A percentile compares a stretch with the other conserved stretches of the same genome.
Conservation (phyloP, 2,329 filamentous ascomycete genomes). For the Cercospora nicotianae region DNA sequence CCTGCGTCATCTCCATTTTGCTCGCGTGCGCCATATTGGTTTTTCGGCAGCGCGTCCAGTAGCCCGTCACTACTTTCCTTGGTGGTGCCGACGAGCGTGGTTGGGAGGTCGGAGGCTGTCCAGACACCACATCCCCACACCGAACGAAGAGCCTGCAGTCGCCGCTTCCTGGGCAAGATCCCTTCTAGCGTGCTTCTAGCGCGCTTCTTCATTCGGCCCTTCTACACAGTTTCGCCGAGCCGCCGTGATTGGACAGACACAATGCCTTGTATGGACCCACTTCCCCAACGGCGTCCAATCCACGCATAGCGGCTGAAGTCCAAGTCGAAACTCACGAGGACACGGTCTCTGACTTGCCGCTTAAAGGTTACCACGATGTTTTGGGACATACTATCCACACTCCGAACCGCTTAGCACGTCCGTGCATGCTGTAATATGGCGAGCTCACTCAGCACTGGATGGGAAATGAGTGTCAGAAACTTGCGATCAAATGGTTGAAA, state of each 20-base stretch:
- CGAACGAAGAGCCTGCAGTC: conserved; percentile 3
- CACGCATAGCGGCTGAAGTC: not conserved
- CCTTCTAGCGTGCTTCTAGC: conserved; percentile 12
- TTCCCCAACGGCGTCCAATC: not conserved
- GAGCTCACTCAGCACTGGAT: not conserved
- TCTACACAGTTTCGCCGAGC: not conserved
- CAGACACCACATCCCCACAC: not conserved
- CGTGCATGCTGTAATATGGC: not conserved
- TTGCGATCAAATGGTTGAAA: not conserved
- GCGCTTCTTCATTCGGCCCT: conserved; percentile 11
- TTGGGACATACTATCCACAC: not conserved
- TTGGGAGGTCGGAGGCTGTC: not conserved
- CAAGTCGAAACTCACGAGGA: not conserved
- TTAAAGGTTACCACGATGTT: not conserved
- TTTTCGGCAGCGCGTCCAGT: not conserved
- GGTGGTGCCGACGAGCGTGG: not conserved
- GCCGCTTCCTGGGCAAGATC: not conserved
- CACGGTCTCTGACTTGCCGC: not conserved
- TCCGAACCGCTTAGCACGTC: not conserved
- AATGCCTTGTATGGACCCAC: not conserved
- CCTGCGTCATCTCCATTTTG: not conserved
- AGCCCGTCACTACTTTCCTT: not conserved
- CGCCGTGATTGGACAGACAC: conserved; percentile 6
- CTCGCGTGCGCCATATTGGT: not conserved
- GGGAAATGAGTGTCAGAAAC: not conserved